phyloP scores from a whole-genome alignment of 768 basidiomycete species.

The Suillus cothurnatus region DNA sequence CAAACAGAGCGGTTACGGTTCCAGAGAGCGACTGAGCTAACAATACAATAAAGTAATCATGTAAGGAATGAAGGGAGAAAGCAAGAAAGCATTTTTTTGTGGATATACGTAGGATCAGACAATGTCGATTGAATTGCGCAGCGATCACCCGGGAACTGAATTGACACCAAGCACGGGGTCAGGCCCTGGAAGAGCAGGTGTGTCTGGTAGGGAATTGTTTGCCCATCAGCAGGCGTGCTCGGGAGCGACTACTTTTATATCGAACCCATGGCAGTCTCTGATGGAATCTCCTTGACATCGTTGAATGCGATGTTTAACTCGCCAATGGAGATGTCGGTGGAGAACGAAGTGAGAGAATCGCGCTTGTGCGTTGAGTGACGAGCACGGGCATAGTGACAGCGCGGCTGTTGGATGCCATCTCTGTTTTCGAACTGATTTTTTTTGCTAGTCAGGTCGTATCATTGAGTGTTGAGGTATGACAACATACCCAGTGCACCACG shows the following conservation, averaged over 20 bases:
- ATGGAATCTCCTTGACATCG: slow-evolving; percentile 27
- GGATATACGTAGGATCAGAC: slow-evolving; percentile 16
- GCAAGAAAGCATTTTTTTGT: background rate
- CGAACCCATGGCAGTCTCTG: slow-evolving; percentile 19
- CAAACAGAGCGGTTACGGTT: slow-evolving; percentile 4
- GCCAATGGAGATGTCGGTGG: slow-evolving; percentile 43
- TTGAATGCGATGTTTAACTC: too few relatives aligned
- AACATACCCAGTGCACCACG: slow-evolving; percentile 32
- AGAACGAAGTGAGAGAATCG: slow-evolving; percentile 51
- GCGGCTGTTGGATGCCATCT: slow-evolving; percentile 23
- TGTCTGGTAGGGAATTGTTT: slow-evolving; percentile 17
- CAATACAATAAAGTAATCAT: slow-evolving; percentile 27
- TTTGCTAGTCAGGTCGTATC: slow-evolving; percentile 6
- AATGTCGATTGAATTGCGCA: slow-evolving; percentile 18
- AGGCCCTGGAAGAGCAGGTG: slow-evolving; percentile 17
- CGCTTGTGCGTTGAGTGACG: slow-evolving; percentile 49
- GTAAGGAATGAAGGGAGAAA: slow-evolving; percentile 4
- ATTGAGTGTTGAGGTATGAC: background rate
- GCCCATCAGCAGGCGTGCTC: slow-evolving; percentile 20
- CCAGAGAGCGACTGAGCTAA: slow-evolving; percentile 18
- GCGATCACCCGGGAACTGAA: slow-evolving; percentile 26
- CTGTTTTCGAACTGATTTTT: slow-evolving; percentile 28
- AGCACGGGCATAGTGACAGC: slow-evolving; percentile 43
- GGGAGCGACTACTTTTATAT: slow-evolving; percentile 31
- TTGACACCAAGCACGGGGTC: slow-evolving; percentile 17